Evolutionary conservation across 1,284 basidiomycete species (phyloP).

Genomic region (Vanrija pseudolonga): DNA sequence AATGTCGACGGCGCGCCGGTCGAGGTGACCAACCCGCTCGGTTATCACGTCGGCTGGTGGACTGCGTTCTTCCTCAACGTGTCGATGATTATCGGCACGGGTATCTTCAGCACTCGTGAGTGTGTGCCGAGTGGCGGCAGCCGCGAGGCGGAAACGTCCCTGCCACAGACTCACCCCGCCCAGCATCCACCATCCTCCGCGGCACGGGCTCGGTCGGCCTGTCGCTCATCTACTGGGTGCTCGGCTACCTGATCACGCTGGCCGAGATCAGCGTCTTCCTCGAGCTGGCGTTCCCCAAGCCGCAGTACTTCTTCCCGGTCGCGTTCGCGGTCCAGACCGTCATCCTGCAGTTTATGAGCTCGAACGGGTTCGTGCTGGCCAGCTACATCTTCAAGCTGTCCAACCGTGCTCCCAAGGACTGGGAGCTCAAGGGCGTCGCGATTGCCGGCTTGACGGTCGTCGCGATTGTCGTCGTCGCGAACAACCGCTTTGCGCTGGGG

Average conservation of each 20-base stretch:
- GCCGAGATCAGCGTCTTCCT: constrained; percentile 27
- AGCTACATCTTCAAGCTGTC: constrained; percentile 24
- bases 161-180: neutral
- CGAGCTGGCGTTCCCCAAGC: constrained; percentile 27
- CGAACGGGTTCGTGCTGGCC: constrained; percentile 25
- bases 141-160: too few relatives aligned
- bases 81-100: constrained; percentile 24
- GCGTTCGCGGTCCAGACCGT: constrained; percentile 28
- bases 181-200: constrained; percentile 17
- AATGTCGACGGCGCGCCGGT: constrained; percentile 24
- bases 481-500: neutral
- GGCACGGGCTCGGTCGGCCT: constrained; percentile 25
- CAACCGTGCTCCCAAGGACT: constrained; percentile 14
- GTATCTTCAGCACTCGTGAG: constrained; percentile 29
- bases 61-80: constrained; percentile 25
- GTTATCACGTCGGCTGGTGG: constrained; percentile 20
- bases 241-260: constrained; percentile 22
- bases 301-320: constrained; percentile 28
- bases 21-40: constrained; percentile 20
- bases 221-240: constrained; percentile 25
- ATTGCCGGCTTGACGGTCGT: neutral
- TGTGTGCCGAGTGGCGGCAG: neutral
- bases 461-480: neutral
- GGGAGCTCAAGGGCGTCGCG: constrained; percentile 18
- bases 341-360: constrained; percentile 21